Evolutionary conservation across 2,329 filamentous ascomycete genomes (phyloP).

Genomic region (Drechslerella dactyloides): DNA sequence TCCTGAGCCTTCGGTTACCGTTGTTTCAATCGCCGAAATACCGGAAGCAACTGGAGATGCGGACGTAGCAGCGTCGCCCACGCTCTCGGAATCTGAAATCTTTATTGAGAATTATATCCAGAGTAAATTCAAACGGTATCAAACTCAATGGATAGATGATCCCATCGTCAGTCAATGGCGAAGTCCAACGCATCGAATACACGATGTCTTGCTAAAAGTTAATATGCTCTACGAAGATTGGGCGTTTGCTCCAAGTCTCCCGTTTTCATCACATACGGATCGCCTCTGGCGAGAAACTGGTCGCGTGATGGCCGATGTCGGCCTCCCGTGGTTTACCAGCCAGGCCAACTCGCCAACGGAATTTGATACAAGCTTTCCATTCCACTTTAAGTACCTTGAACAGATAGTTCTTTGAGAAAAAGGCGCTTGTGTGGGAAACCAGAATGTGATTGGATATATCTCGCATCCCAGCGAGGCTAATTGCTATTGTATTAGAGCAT

Average conservation of each 20-base stretch:
- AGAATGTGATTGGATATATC: conserved; percentile 20
- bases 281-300: conserved; percentile 26
- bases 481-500: conserved; percentile 36
- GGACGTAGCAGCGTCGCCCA: neutral
- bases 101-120: neutral
- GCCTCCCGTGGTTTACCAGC: conserved; percentile 38
- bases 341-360: conserved; percentile 30
- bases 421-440: conserved; percentile 20
- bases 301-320: conserved; percentile 1
- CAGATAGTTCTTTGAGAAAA: conserved; percentile 16
- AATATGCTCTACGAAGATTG: conserved; percentile 4
- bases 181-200: conserved; percentile 6
- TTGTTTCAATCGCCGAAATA: neutral
- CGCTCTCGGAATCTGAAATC: neutral
- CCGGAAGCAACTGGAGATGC: neutral
- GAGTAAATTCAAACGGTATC: neutral
- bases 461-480: conserved; percentile 20
- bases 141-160: conserved; percentile 12
- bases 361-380: conserved; percentile 32
- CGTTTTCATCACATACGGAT: conserved; percentile 26
- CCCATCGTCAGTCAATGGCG: conserved; percentile 25
- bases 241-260: neutral
- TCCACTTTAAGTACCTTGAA: conserved; percentile 36
- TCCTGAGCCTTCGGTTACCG: neutral
- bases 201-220: conserved; percentile 7